Evolutionary conservation across 441 rosid species (phyloP).

Genomic region (Kokia cookei): DNA sequence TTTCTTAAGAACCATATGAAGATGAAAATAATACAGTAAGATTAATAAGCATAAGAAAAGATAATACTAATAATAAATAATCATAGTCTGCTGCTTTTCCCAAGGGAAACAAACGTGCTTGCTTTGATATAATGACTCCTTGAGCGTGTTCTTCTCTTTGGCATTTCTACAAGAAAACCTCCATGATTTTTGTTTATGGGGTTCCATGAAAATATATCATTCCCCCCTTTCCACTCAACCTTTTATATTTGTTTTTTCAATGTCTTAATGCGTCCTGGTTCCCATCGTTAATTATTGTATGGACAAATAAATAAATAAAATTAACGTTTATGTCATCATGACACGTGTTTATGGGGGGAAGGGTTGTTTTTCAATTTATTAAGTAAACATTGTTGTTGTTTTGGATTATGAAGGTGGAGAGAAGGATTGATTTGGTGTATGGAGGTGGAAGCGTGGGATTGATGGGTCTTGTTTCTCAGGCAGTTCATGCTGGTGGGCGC

Average conservation of each 20-base stretch:
- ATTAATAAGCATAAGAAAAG: neutral
- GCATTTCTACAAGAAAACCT: constrained; percentile 21
- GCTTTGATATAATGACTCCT: constrained; percentile 51
- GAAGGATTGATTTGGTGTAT: constrained; percentile 88
- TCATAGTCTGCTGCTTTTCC: constrained; percentile 5
- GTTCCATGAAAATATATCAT: constrained; percentile 11
- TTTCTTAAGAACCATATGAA: neutral
- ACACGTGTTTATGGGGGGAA: constrained; percentile 18
- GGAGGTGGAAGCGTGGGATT: constrained; percentile 99
- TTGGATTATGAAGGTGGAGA: constrained; percentile 70
- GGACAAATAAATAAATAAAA: neutral
- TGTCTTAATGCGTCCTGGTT: neutral
- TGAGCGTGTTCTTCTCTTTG: constrained; percentile 41
- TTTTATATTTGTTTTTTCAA: constrained; percentile 13
- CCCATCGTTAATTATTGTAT: neutral
- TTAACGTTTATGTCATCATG: constrained; percentile 15
- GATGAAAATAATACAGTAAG: neutral
- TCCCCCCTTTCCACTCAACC: constrained; percentile 5
- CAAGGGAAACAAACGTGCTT: constrained; percentile 48
- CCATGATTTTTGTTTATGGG: constrained; percentile 36
- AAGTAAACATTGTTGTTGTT: neutral
- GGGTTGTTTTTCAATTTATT: constrained; percentile 30
- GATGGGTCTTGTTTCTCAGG: constrained; percentile 98
- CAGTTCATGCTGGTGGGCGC: constrained; percentile 98
- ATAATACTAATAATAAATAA: neutral